Percentiles rank a stretch among this genome's conserved stretches.
These are phyloP conservation scores for Ceratocystis papillata DNA, from an alignment of 2,329 filamentous ascomycete species.

Conservation along the genomic window DNA sequence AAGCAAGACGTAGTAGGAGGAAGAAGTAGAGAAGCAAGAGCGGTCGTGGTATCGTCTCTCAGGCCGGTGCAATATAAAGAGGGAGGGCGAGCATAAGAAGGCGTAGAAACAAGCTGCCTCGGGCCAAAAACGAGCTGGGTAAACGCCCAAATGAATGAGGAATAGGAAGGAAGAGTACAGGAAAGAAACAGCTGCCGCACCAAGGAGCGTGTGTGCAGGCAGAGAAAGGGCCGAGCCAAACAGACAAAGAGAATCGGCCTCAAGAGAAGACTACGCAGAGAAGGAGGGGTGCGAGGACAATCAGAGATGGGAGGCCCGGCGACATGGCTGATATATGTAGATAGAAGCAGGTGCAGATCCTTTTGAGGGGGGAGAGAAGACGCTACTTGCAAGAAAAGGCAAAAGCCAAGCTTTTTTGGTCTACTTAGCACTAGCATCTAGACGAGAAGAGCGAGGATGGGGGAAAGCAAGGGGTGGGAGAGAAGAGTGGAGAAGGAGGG, in stretches of 20 bases:
- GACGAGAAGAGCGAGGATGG: not conserved
- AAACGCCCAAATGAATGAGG: not conserved
- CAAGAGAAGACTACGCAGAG: not conserved
- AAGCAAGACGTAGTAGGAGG: no score
- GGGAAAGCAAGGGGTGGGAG: not conserved
- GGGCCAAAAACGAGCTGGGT: not conserved
- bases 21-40: no score
- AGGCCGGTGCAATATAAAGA: no score
- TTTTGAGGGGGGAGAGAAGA: not conserved
- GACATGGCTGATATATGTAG: not conserved
- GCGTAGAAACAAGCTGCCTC: not conserved
- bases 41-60: no score
- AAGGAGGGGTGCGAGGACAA: not conserved
- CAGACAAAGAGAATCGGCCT: not conserved
- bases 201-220: not conserved
- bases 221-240: not conserved
- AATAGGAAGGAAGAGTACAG: not conserved
- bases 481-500: not conserved
- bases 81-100: not conserved
- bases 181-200: not conserved
- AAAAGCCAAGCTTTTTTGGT: constrained; percentile 1
- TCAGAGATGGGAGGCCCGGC: not conserved
- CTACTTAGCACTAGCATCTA: not conserved
- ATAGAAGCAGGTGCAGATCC: not conserved
- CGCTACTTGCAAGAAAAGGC: not conserved